Evolutionary conservation across 352 stramenopile genomes (phyloP), one percentile per base, ranked within the genome.

Genomic region (Sclerospora graminicola): DNA sequence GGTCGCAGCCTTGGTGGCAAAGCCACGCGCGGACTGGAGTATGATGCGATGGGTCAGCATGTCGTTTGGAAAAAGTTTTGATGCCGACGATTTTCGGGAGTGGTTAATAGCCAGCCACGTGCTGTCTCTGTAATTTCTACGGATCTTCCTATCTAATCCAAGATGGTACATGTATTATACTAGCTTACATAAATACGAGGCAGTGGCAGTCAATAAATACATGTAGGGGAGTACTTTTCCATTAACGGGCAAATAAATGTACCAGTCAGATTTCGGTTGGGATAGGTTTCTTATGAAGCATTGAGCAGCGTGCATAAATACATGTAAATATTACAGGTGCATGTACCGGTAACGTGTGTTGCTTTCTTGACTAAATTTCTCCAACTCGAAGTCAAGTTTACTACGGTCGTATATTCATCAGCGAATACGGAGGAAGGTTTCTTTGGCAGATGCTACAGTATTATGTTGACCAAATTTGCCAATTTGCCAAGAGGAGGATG

Each of bases 1-100:
- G 34, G 63, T 26, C n/a, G 44, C 44, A 16, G 64, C 49, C 24
- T 66, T 59, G 32, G 69, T 64, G 48, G 57, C 64, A 45, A 88
- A 69, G 41, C 51, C 44, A 44, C 69, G 72, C 44, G 48, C 28
- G 30, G 48, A 44, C 37, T 63, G 56, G 48, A 71, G 24, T 34
- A 63, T 41, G 42, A 61, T 29, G 35, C 53, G 54, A 48, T 54
- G 37, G 9, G 56, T 29, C 32, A 80, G 48, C 65, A 77, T 80
- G 8, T 28, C 36, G 5, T 33, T 41, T 16, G 16, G 14, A 19
- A 51, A 2, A 14, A 40, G 16, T 13, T 8, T 21, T 41, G 33
- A 18, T 13, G 26, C 40, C 36, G 55, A 46, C 31, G 41, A 55
- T 50, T 54, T 64, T 68, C 40, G 44, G 29, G 45, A 63, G 41